These are phyloP conservation scores for Mycena maculata DNA, from an alignment of 768 basidiomycete species.

Conservation along the genomic window DNA sequence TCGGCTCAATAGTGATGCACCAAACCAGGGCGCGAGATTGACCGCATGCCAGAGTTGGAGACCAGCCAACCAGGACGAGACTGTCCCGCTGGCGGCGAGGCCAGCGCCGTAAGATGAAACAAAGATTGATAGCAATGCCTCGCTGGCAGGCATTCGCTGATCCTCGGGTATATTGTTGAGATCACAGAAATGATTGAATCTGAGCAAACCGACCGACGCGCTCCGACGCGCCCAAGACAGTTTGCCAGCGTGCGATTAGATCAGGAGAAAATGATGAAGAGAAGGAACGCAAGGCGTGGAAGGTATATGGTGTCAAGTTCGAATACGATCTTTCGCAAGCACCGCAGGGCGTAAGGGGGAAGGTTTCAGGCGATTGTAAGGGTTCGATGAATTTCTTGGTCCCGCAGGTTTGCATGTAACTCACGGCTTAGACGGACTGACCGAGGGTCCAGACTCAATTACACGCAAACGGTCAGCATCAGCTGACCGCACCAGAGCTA, in stretches of 20 bases:
- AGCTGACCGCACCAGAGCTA: constrained; percentile 7
- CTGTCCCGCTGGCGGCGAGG: no score
- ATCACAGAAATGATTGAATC: constrained; percentile 8
- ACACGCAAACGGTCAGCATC: constrained; percentile 6
- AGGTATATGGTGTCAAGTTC: neutral
- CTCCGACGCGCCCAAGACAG: neutral
- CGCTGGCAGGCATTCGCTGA: constrained; percentile 1
- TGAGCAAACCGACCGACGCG: neutral
- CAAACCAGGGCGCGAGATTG: no score
- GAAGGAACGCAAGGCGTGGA: neutral
- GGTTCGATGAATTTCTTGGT: constrained; percentile 5
- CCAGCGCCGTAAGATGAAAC: no score
- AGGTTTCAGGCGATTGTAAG: neutral
- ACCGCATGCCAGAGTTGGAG: no score
- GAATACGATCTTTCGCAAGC: neutral
- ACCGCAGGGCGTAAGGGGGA: neutral
- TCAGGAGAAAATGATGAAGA: neutral
- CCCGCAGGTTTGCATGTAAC: constrained; percentile 3
- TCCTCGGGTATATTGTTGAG: constrained; percentile 4
- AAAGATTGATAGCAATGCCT: neutral
- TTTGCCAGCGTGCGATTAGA: neutral
- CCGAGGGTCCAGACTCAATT: constrained; percentile 4
- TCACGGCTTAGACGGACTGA: constrained; percentile 15
- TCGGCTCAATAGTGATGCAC: neutral
- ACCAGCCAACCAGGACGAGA: no score